Base-by-base conservation (phyloP, 768 basidiomycete genomes). In the Filobasidium wieringae region DNA sequence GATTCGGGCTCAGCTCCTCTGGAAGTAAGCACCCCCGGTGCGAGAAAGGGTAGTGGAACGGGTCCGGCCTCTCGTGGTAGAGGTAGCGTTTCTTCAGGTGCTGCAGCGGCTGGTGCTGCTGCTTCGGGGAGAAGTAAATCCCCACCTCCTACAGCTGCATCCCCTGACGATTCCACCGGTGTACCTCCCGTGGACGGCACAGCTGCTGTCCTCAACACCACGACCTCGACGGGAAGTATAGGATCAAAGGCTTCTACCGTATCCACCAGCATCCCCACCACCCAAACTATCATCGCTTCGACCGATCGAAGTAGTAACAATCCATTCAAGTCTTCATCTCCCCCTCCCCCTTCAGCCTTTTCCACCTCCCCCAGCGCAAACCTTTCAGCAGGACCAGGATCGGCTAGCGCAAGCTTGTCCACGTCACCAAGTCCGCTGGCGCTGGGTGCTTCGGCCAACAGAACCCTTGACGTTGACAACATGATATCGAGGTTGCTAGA, bases 401-500 rank as follows among this genome's bases (percentile, higher is more conserved):
- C 49, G 11, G 24, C 47, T 26, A 31, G 51, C 29, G 43, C 57
- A 12, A 58, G 53, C 65, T 31, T 54, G 34, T 26, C 52, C 59
- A 34, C 53, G 31, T 54, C 62, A 53, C 15, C 54, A 49, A 34
- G 63, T 54, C 22, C 64, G 19, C 37, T 39, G 31, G 47, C 51
- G 4, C 53, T 53, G 12, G 51, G 50, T 14, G 36, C 55, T 19
- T n/a, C 50, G 2, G 49, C 30, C 9, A 47, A 17, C 45, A 14
- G 58, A 24, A 51, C 57, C 45, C 79, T 96, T 66, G 95, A 99
- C 74, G 83, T 97, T 57, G 93, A 97, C 75, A 92, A 96, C 74
- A 95, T 97, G 87, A 97, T 99, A 69, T 84, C 87, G 70, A 84
- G 93, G 51, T 80, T 99, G 45, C 79, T 99, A 63, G 92, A 96